A percentile compares a stretch with the other conserved stretches of the same genome.
Conservation (phyloP, 1,139 yeast genomes). For the Sugiyamaella paludigena region DNA sequence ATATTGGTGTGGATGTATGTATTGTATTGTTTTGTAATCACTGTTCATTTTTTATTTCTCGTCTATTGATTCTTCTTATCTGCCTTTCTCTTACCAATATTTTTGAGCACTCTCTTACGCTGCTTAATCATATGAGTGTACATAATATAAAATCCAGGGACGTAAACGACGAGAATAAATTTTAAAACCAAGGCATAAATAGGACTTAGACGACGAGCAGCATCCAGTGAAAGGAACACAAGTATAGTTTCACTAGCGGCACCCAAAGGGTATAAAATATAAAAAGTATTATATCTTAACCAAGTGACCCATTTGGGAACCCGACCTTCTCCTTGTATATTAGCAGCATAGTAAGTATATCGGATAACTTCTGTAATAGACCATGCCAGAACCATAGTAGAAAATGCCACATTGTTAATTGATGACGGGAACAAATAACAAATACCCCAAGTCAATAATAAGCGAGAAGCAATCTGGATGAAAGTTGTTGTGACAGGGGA, state of each 20-base stretch:
- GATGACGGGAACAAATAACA: conserved; percentile 67
- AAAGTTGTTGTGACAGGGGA: conserved; percentile 81
- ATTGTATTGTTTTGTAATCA: background rate
- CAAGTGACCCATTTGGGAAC: conserved; percentile 65
- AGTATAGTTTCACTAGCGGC: conserved; percentile 79
- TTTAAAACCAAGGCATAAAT: conserved; percentile 57
- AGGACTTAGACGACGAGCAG: conserved; percentile 56
- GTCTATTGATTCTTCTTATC: conserved; percentile 19
- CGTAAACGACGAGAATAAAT: conserved; percentile 59
- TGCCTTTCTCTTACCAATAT: conserved; percentile 32
- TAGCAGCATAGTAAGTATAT: conserved; percentile 76
- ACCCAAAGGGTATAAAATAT: conserved; percentile 84
- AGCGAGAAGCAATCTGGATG: conserved; percentile 83
- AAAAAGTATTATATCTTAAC: conserved; percentile 80
- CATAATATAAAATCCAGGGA: conserved; percentile 84
- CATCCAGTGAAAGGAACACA: conserved; percentile 63
- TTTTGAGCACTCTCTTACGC: conserved; percentile 45
- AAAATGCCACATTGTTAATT: conserved; percentile 57
- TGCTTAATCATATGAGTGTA: conserved; percentile 88
- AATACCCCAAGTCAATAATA: conserved; percentile 80
- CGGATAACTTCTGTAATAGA: conserved; percentile 84
- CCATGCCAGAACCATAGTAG: conserved; percentile 81
- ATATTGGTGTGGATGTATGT: background rate
- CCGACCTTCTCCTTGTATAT: conserved; percentile 49
- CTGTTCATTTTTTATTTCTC: background rate